These are phyloP conservation scores for Eucalyptus caleyi DNA, from an alignment of 345 rosid species.

Conservation along the genomic window DNA sequence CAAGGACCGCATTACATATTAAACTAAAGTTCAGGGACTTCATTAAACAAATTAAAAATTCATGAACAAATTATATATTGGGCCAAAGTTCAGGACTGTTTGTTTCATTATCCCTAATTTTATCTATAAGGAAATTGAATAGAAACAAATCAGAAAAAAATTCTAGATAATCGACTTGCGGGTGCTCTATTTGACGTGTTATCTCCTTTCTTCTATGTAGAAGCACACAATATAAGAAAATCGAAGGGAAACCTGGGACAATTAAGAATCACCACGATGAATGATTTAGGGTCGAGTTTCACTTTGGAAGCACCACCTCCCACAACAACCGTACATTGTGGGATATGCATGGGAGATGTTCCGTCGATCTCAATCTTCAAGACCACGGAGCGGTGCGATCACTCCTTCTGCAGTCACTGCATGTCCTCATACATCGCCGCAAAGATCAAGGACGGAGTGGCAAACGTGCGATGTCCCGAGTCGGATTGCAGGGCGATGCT, in stretches of 20 bases:
- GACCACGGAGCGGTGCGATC: neutral
- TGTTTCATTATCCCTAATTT: too few species aligned
- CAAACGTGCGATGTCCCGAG: neutral
- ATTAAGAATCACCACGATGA: neutral
- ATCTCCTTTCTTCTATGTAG: neutral
- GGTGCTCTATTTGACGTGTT: neutral
- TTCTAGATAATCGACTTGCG: neutral
- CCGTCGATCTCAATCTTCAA: neutral
- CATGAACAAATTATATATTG: rapidly evolving
- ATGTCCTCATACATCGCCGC: neutral
- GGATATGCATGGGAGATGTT: neutral
- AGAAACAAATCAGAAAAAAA: neutral
- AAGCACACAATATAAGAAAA: neutral
- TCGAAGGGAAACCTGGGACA: neutral
- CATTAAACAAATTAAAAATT: too few species aligned
- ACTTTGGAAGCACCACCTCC: neutral
- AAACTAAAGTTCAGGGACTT: rapidly evolving
- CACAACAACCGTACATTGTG: neutral
- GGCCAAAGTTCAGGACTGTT: too few species aligned
- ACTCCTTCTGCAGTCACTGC: neutral
- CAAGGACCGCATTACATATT: rapidly evolving
- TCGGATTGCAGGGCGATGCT: neutral
- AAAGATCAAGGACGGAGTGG: neutral
- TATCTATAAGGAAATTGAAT: neutral
- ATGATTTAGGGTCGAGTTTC: neutral